Base-by-base conservation (phyloP, 225 moss, liverwort and hornwort species). In the Bryum argenteum region DNA sequence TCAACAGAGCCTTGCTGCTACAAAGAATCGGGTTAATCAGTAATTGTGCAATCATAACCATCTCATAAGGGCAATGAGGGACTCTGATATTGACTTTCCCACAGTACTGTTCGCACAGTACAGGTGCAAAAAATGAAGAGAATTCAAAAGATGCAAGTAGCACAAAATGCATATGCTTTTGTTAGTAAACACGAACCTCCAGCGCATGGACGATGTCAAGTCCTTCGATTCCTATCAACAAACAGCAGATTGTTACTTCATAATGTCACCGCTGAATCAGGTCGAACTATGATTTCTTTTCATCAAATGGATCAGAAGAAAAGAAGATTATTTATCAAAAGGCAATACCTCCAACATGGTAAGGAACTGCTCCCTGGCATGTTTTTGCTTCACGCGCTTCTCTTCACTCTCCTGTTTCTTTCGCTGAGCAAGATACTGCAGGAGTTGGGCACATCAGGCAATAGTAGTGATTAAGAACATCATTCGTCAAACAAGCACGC, bases 351-450 rank as follows among this genome's bases (percentile, higher is more conserved):
- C 98, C 70, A 98, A 76, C 98, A 98, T 94, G 23, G 81, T 67
- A 67, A 98, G 82, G 63, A 98, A 98, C 69, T 89, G 91, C 74
- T 98, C 98, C n/a, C 98, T 85, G 15, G 98, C 94, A 61, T 92
- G 79, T 77, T 98, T 98, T 61, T 98, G 98, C 80, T 98, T 98
- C 70, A 90, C 80, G 9, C 98, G 84, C 82, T 98, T 98, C 78
- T 98, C 98, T 72, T 98, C 98, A 11, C 89, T 89, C 71, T 98
- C 98, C 63, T 92, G 80, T 61, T 98, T 98, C 75, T 92, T 98
- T 41, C 98, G 89, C 73, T 98, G 98, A 54, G 98, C 98, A 74
- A 98, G 80, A 60, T 94, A 98, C 92, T 97, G 87, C 79, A 81
- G 9, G 60, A 65, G 20, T 21, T 21, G 14, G 26, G 75, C 63